Evolutionary conservation across 2,329 filamentous ascomycete species (phyloP).

Genomic region (Chrysoporthe austroafricana): DNA sequence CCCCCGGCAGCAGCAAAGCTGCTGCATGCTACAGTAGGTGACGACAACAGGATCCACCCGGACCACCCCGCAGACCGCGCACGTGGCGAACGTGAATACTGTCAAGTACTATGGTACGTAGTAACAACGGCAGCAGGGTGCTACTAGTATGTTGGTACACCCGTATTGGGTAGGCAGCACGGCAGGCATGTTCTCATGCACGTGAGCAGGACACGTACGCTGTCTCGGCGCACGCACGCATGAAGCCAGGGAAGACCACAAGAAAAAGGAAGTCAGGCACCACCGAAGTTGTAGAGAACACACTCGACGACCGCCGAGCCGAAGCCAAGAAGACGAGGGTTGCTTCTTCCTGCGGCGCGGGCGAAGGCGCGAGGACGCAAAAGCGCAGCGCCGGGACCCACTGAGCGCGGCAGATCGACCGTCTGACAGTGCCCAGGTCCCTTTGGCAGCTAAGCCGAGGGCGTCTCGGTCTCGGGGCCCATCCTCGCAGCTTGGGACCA

Average conservation of each 20-base stretch:
- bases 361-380: neutral
- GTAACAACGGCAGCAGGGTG: neutral
- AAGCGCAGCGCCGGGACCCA: constrained; percentile 1
- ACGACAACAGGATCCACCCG: neutral
- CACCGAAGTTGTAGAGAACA: neutral
- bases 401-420: constrained; percentile 21
- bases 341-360: neutral
- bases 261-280: neutral
- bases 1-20: neutral
- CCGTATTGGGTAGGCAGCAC: neutral
- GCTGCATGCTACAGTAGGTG: neutral
- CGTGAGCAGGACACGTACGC: neutral
- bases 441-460: constrained; percentile 1
- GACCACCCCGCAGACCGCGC: neutral
- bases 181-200: neutral
- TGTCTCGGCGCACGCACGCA: neutral
- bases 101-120: neutral
- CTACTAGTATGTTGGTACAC: neutral
- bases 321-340: neutral
- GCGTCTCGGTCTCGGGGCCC: constrained; percentile 5
- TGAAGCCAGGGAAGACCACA: neutral
- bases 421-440: constrained; percentile 1
- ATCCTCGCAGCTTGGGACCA: neutral
- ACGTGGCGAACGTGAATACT: neutral
- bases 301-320: neutral